Conservation (phyloP, 768 basidiomycete genomes). For the Amanita inopinata region DNA sequence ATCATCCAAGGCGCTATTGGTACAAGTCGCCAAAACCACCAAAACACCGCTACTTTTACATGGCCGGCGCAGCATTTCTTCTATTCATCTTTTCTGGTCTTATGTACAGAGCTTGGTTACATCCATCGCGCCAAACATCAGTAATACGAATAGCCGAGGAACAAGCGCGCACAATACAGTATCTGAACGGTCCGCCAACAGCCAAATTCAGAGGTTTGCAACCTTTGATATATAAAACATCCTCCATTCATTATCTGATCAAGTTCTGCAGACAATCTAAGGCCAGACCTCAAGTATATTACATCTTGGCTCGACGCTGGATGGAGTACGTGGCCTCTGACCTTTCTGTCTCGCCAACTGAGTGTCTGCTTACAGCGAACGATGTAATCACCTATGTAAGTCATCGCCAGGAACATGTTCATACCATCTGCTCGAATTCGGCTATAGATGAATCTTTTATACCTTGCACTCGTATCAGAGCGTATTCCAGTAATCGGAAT, state of each 20-base stretch:
- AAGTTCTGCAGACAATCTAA: constrained; percentile 49
- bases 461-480: constrained; percentile 47
- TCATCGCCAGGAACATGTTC: neutral
- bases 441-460: constrained; percentile 43
- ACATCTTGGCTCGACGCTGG: constrained; percentile 72
- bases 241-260: neutral
- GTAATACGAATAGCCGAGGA: constrained; percentile 3
- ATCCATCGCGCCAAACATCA: neutral
- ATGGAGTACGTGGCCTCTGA: constrained; percentile 44
- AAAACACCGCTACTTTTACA: constrained; percentile 11
- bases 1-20: neutral
- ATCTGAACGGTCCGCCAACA: constrained; percentile 43
- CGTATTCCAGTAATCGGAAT: constrained; percentile 49
- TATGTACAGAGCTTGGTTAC: constrained; percentile 3
- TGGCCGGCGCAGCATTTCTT: constrained; percentile 20
- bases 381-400: constrained; percentile 68
- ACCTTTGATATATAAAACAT: neutral
- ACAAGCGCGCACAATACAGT: constrained; percentile 7
- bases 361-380: constrained; percentile 39
- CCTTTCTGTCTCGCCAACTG: neutral
- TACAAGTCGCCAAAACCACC: neutral
- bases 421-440: neutral
- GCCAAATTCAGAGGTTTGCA: constrained; percentile 42
- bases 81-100: constrained; percentile 20
- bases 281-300: constrained; percentile 51